Base-by-base conservation (phyloP, 1,139 yeast genomes). In the Nematodospora anomalae region DNA sequence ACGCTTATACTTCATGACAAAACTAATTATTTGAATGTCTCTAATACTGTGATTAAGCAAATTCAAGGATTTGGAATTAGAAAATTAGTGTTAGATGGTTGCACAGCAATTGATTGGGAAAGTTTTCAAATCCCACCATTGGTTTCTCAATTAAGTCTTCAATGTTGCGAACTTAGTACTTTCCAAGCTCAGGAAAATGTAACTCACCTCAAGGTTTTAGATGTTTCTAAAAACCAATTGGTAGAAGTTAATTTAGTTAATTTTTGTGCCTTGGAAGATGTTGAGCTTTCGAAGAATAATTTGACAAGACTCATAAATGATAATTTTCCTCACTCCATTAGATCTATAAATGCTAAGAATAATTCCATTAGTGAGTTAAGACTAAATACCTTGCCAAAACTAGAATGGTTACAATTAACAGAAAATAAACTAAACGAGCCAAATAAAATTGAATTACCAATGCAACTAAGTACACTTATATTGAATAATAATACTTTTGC, bases 321-420 rank as follows among this genome's bases (percentile, higher is more conserved):
- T 16, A 10, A 8, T 10, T 35, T 44, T n/a, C 42, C 48, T 12
- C 4, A 5, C 3, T 26, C 33, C 4, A 27, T 39, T 7, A 39
- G 35, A 18, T 41, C 47, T 6, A 43, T 45, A 3, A 43, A 45
- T 36, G 42, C 44, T 4, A 33, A 21, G 18, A 23, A 37, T 10
- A 45, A 45, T 28, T 12, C 23, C n/a, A 39, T 45, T 15, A n/a
- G 15, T 10, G 20, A 32, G 11, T 35, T 40, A 16, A 27, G 35
- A 6, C 20, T 45, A 11, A 21, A 14, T 16, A 35, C 16, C 9
- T 35, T 44, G 21, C 22, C 20, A 2, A 33, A 28, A 8, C 36
- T 45, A 22, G 34, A 29, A 13, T 45, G 45, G 45, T 29, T 45
- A 12, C 36, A 43, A 30, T 30, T 45, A 20, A 28, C 33, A 8